Percentiles rank a stretch among this genome's conserved stretches.
These are phyloP conservation scores for Geoglossum glabrum DNA, from an alignment of 495 filamentous ascomycete species.

Conservation along the genomic window DNA sequence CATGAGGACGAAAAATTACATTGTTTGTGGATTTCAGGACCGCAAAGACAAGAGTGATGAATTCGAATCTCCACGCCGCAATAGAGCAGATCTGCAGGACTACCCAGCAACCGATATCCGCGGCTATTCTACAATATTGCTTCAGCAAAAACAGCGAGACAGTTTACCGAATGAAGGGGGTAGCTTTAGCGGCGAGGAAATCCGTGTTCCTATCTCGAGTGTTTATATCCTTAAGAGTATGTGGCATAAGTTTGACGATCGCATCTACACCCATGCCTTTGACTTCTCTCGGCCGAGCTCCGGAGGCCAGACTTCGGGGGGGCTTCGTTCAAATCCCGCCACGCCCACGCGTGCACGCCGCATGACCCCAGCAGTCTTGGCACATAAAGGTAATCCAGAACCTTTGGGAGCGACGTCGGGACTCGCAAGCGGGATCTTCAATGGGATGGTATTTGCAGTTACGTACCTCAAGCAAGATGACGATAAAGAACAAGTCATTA, in stretches of 20 bases:
- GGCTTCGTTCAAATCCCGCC: constrained; percentile 3
- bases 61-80: background rate
- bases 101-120: constrained; percentile 15
- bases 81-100: constrained; percentile 2
- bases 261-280: constrained; percentile 10
- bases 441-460: constrained; percentile 63
- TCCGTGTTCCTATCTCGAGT: constrained; percentile 14
- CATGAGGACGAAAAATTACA: constrained; percentile 18
- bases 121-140: constrained; percentile 14
- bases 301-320: constrained; percentile 1
- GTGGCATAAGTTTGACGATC: constrained; percentile 16
- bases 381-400: background rate
- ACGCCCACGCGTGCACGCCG: background rate
- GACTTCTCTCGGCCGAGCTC: constrained; percentile 4
- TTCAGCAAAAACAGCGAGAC: constrained; percentile 14
- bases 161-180: constrained; percentile 8
- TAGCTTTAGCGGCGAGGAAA: background rate
- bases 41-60: background rate
- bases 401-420: background rate
- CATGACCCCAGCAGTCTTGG: background rate
- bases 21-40: constrained; percentile 19
- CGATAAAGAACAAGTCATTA: constrained; percentile 27
- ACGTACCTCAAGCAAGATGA: constrained; percentile 42
- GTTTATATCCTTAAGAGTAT: constrained; percentile 19
- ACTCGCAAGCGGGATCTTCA: constrained; percentile 27